Conservation (phyloP, 768 basidiomycete species). For the Pleurotus ostreatus region DNA sequence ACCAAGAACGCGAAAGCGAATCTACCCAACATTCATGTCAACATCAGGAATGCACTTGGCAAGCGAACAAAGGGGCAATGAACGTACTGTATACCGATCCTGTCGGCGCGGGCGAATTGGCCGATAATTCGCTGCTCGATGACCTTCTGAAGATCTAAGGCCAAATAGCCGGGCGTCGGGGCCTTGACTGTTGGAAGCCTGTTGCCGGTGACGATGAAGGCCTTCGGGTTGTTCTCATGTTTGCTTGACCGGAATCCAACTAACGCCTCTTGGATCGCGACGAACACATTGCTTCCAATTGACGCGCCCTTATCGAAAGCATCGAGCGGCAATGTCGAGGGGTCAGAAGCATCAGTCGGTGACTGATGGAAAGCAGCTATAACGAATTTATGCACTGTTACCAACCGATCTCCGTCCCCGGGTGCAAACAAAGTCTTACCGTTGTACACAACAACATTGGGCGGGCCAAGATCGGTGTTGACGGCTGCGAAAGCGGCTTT, state of each 20-base stretch:
- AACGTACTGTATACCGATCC: conserved; percentile 17
- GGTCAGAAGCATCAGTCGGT: conserved; percentile 15
- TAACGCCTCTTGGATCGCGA: conserved; percentile 24
- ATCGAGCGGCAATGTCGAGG: conserved; percentile 20
- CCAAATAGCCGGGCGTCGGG: conserved; percentile 9
- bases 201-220: conserved; percentile 29
- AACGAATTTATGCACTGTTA: neutral
- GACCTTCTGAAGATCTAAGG: conserved; percentile 22
- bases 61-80: neutral
- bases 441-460: conserved; percentile 45
- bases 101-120: conserved; percentile 15
- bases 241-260: conserved; percentile 17
- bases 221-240: conserved; percentile 18
- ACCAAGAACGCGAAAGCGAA: conserved; percentile 26
- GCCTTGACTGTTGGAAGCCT: conserved; percentile 19
- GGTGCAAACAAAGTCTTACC: conserved; percentile 21
- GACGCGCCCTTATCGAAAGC: conserved; percentile 12
- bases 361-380: conserved; percentile 13
- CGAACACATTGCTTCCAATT: conserved; percentile 17
- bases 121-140: conserved; percentile 18
- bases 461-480: conserved; percentile 30
- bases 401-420: neutral
- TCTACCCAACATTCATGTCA: conserved; percentile 10
- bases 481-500: conserved; percentile 31
- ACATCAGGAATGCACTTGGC: neutral